phyloP scores from a whole-genome alignment of 1,284 basidiomycete genomes.

The Dichomitus squalens region DNA sequence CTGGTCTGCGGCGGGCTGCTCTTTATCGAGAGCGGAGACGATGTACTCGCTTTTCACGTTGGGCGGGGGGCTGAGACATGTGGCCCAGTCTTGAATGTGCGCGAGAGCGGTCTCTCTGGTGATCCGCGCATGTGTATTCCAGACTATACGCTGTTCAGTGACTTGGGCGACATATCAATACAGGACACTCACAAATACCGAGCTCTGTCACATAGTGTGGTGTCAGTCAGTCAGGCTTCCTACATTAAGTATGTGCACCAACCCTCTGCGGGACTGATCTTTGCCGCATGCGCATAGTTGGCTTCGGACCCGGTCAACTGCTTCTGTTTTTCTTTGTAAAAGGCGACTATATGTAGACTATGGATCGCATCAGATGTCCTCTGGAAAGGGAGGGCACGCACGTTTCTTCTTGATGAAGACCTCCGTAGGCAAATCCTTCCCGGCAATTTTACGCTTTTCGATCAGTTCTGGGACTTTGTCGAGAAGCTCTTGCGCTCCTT shows the following conservation, averaged over 20 bases:
- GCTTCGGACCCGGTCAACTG: constrained; percentile 52
- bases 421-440: constrained; percentile 72
- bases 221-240: neutral
- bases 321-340: constrained; percentile 70
- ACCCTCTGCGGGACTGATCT: constrained; percentile 73
- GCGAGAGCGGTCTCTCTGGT: constrained; percentile 50
- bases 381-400: constrained; percentile 28
- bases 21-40: constrained; percentile 7
- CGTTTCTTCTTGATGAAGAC: constrained; percentile 75
- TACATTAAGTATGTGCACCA: constrained; percentile 18
- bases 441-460: constrained; percentile 62
- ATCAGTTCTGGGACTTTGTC: constrained; percentile 63
- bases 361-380: neutral
- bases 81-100: constrained; percentile 53
- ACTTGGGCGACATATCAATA: neutral
- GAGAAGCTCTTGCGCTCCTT: constrained; percentile 60
- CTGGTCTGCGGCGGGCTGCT: constrained; percentile 31
- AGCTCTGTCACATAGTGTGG: constrained; percentile 43
- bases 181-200: constrained; percentile 53
- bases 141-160: constrained; percentile 46
- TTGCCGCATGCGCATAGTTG: constrained; percentile 54
- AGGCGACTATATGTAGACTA: constrained; percentile 53
- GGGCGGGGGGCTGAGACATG: constrained; percentile 47
- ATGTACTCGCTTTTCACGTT: constrained; percentile 40
- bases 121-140: constrained; percentile 71